Conservation (phyloP, 768 basidiomycete species). For the Tylopilus sp. region DNA sequence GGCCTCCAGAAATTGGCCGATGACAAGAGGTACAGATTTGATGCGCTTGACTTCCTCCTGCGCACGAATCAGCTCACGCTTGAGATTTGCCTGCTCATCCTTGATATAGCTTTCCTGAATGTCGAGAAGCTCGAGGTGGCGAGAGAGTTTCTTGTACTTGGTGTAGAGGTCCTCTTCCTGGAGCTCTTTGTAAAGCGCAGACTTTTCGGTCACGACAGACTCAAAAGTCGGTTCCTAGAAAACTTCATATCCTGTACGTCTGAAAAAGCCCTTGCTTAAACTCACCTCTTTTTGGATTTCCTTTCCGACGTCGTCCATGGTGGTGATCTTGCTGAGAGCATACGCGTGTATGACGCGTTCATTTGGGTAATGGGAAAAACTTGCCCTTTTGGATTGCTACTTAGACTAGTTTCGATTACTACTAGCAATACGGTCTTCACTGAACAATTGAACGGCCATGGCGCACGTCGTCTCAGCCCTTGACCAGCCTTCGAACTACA, state of each 20-base stretch:
- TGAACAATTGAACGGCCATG: constrained; percentile 59
- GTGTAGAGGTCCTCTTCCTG: constrained; percentile 93
- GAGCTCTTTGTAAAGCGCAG: constrained; percentile 79
- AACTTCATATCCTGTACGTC: neutral
- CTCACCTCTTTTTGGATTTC: constrained; percentile 76
- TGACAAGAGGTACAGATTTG: constrained; percentile 97
- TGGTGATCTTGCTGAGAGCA: constrained; percentile 14
- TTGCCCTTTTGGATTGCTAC: constrained; percentile 22
- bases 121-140: constrained; percentile 93
- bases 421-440: no score
- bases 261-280: constrained; percentile 7
- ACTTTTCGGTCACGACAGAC: constrained; percentile 84
- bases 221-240: constrained; percentile 86
- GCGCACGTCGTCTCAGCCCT: constrained; percentile 80
- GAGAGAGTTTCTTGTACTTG: constrained; percentile 94
- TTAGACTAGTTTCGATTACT: neutral
- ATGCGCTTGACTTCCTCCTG: constrained; percentile 99
- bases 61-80: constrained; percentile 95
- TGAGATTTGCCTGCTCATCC: constrained; percentile 96
- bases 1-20: constrained; percentile 98
- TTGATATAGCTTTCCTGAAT: constrained; percentile 97
- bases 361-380: constrained; percentile 25
- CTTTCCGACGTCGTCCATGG: constrained; percentile 90
- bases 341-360: constrained; percentile 29
- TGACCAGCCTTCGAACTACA: constrained; percentile 96